Conservation (phyloP, 345 rosid genomes). For the Streptanthus diversifolius region DNA sequence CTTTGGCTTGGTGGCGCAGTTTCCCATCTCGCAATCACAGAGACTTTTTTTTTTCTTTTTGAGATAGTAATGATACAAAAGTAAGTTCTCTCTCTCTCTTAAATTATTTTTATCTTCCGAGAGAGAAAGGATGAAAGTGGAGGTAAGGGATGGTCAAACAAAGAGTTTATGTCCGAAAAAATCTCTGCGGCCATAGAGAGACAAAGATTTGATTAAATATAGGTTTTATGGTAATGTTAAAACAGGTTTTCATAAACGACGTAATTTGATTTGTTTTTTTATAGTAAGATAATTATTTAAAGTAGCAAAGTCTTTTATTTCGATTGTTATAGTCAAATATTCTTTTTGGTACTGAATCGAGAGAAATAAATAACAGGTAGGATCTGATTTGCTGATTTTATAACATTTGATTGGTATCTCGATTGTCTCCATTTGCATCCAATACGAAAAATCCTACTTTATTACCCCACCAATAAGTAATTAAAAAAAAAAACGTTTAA, state of each 20-base stretch:
- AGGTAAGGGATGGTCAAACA: constrained; percentile 33
- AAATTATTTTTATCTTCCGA: constrained; percentile 11
- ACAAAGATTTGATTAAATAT: constrained; percentile 21
- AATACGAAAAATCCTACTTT: not conserved
- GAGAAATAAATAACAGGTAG: not conserved
- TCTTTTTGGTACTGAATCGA: not conserved
- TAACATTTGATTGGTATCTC: not conserved
- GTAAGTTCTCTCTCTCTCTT: constrained; percentile 2
- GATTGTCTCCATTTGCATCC: not conserved
- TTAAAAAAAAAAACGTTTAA: not conserved
- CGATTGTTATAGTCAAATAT: not conserved
- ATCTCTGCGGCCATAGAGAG: constrained; percentile 25
- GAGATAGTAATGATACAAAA: not conserved
- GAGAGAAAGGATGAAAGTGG: not conserved
- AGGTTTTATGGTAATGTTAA: constrained; percentile 7
- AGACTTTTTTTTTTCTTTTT: not conserved
- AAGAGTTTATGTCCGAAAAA: constrained; percentile 19
- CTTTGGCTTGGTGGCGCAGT: constrained; percentile 37
- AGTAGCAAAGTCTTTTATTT: not conserved
- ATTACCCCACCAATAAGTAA: not conserved
- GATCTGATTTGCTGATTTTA: not conserved
- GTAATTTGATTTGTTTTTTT: not conserved
- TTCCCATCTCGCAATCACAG: constrained; percentile 27
- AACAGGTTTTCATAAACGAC: not conserved
- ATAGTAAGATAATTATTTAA: not conserved